Percentiles rank a stretch among this genome's conserved stretches.
phyloP scores from a whole-genome alignment of 2,329 filamentous ascomycete genomes.

The Zalaria obscura region DNA sequence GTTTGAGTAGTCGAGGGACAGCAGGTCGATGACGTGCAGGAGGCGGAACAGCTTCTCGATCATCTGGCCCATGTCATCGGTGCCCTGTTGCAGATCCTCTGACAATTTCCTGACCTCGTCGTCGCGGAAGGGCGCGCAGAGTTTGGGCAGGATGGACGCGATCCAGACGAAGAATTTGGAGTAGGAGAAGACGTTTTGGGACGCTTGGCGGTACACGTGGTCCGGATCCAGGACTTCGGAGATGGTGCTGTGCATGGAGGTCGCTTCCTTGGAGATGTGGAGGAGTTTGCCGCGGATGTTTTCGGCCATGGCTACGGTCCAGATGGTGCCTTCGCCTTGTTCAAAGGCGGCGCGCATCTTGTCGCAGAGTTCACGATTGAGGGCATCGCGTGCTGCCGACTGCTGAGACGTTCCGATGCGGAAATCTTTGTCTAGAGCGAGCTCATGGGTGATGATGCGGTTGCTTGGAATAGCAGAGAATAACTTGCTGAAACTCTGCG shows the following conservation, averaged over 20 bases:
- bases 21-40: slow-evolving; percentile 60
- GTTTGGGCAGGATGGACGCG: slow-evolving; percentile 58
- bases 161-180: slow-evolving; percentile 69
- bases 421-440: slow-evolving; percentile 67
- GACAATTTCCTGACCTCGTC: slow-evolving; percentile 56
- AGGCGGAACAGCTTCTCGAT: slow-evolving; percentile 65
- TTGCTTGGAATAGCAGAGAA: slow-evolving; percentile 56
- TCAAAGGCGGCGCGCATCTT: slow-evolving; percentile 50
- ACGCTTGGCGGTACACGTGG: slow-evolving; percentile 54
- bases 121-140: slow-evolving; percentile 72
- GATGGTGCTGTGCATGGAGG: slow-evolving; percentile 61
- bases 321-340: slow-evolving; percentile 48
- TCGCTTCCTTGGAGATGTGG: slow-evolving; percentile 54
- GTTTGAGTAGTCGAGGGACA: slow-evolving; percentile 72
- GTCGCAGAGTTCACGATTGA: slow-evolving; percentile 44
- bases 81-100: slow-evolving; percentile 38
- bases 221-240: slow-evolving; percentile 63
- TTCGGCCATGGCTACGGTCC: slow-evolving; percentile 57
- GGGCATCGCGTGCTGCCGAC: slow-evolving; percentile 43
- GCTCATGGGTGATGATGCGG: slow-evolving; percentile 60
- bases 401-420: slow-evolving; percentile 47
- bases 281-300: slow-evolving; percentile 60
- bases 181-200: slow-evolving; percentile 62
- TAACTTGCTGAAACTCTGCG: slow-evolving; percentile 20
- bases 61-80: slow-evolving; percentile 25